Conservation (phyloP, 371 early-diverging fungal genomes). For the Lichtheimia ramosa region DNA sequence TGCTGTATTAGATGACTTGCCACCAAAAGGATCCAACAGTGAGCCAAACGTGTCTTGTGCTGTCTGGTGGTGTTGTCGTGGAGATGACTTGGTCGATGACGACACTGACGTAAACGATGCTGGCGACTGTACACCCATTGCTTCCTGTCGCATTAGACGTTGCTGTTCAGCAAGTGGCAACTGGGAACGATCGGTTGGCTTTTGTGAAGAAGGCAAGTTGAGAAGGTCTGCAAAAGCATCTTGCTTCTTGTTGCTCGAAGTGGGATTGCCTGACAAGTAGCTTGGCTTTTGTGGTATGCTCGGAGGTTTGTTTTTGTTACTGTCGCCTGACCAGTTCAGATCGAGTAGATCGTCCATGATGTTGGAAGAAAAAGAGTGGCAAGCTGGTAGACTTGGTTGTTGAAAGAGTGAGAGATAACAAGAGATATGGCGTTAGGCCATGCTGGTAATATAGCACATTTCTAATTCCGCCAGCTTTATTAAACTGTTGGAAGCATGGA, state of each 20-base stretch:
- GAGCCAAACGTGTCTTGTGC: too few relatives aligned
- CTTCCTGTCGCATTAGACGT: conserved; percentile 4
- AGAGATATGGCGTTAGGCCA: too few relatives aligned
- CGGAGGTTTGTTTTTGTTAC: conserved; percentile 8
- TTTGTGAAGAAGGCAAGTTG: conserved; percentile 10
- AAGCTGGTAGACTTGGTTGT: too few relatives aligned
- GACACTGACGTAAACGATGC: conserved; percentile 20
- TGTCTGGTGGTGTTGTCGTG: too few relatives aligned
- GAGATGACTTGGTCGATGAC: too few relatives aligned
- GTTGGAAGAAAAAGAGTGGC: background rate
- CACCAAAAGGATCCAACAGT: conserved; percentile 36
- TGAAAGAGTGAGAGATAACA: background rate
- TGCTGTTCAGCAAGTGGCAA: conserved; percentile 28
- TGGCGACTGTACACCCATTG: background rate
- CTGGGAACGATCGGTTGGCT: conserved; percentile 11
- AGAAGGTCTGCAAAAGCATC: conserved; percentile 44
- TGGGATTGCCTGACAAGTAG: conserved; percentile 16
- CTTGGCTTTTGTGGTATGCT: conserved; percentile 19
- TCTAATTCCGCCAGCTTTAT: too few relatives aligned
- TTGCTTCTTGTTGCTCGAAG: conserved; percentile 15
- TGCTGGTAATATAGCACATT: too few relatives aligned
- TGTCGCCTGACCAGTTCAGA: conserved; percentile 31
- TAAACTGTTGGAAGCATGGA: too few relatives aligned
- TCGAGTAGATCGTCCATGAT: conserved; percentile 45
- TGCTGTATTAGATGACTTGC: conserved; percentile 8